Evolutionary conservation across 768 basidiomycete genomes (phyloP).

Genomic region (Ephemerocybe angulata): DNA sequence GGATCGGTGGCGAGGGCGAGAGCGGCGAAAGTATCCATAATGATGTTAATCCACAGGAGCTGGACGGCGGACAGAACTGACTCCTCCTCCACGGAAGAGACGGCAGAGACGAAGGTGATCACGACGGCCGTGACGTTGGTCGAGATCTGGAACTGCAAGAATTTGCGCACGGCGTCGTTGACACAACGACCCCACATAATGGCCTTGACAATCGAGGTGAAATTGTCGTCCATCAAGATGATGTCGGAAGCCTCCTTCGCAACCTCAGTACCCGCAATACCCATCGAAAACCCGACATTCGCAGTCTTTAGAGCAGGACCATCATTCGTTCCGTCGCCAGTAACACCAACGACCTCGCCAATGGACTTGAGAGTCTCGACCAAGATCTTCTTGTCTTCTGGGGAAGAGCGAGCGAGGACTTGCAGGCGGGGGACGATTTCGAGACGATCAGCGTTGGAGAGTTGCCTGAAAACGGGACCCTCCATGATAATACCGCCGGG

Average conservation of each 20-base stretch:
- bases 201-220: conserved; percentile 92
- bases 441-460: conserved; percentile 65
- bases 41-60: conserved; percentile 97
- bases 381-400: conserved; percentile 93
- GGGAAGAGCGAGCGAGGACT: conserved; percentile 95
- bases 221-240: conserved; percentile 97
- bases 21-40: conserved; percentile 98
- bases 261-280: conserved; percentile 94
- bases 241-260: conserved; percentile 99
- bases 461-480: conserved; percentile 86
- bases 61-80: conserved; percentile 96
- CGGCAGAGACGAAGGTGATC: conserved; percentile 88
- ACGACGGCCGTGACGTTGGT: conserved; percentile 95
- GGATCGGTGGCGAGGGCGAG: conserved; percentile 97
- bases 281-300: conserved; percentile 96
- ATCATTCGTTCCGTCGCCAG: conserved; percentile 98
- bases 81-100: conserved; percentile 68
- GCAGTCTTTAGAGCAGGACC: conserved; percentile 95
- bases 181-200: conserved; percentile 99
- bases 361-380: conserved; percentile 84
- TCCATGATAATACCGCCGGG: conserved; percentile 97
- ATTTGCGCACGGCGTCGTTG: conserved; percentile 96
- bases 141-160: conserved; percentile 92
- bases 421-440: conserved; percentile 90
- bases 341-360: conserved; percentile 92